Percentiles rank a stretch among this genome's conserved stretches.
Conservation (phyloP, 495 filamentous ascomycete species). For the Penicillium soppii region DNA sequence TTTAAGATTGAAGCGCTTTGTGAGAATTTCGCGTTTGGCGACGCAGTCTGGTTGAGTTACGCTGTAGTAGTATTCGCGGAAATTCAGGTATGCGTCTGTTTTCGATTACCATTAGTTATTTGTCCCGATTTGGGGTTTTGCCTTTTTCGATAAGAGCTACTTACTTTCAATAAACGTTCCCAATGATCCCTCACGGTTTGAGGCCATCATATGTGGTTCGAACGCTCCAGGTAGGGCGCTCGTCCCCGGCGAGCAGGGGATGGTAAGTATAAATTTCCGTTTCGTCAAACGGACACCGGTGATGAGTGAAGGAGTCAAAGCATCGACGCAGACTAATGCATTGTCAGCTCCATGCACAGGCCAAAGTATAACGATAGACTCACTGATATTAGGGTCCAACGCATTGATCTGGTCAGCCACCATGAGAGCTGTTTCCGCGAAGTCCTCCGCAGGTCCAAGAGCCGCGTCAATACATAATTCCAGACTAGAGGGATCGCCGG, state of each 20-base stretch:
- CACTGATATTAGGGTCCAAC: not conserved
- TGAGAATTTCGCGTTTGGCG: not conserved
- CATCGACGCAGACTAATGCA: not conserved
- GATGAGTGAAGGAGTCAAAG: not conserved
- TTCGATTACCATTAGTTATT: no score
- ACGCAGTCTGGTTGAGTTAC: not conserved
- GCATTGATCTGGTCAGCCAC: not conserved
- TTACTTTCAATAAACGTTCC: not conserved
- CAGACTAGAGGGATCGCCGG: not conserved
- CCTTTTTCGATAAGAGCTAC: not conserved
- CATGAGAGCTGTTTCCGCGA: not conserved
- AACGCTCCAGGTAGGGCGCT: not conserved
- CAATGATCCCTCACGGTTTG: not conserved
- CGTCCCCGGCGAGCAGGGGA: not conserved
- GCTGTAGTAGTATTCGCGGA: not conserved
- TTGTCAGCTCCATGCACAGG: not conserved
- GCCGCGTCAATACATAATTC: not conserved
- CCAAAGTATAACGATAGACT: not conserved
- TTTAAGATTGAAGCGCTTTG: not conserved
- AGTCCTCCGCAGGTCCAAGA: not conserved
- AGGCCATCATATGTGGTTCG: not conserved
- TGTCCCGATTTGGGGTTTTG: not conserved
- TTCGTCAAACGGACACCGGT: not conserved
- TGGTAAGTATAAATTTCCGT: not conserved
- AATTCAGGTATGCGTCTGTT: not conserved